phyloP scores from a whole-genome alignment of 441 rosid species.

The Eruca vesicaria region DNA sequence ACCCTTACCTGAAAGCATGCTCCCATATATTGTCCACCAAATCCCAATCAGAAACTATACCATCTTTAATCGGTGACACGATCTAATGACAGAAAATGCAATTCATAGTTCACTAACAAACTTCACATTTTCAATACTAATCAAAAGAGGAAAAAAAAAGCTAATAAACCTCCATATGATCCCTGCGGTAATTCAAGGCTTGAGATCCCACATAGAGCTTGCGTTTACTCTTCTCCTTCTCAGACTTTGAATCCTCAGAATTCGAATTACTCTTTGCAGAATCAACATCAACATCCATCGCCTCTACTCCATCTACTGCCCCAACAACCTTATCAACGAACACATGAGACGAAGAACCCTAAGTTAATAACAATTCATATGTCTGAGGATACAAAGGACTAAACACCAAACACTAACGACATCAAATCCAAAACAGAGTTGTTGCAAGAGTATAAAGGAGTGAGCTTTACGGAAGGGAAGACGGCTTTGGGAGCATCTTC shows the following conservation, averaged over 20 bases:
- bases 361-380: not conserved
- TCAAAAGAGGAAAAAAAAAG: conserved; percentile 11
- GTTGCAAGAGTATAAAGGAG: not conserved
- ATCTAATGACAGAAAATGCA: conserved; percentile 46
- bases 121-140: not conserved
- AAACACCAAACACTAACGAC: not conserved
- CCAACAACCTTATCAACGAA: conserved; percentile 88
- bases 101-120: not conserved
- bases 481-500: conserved; percentile 99
- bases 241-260: conserved; percentile 68
- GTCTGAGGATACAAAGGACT: not conserved
- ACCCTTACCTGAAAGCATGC: conserved; percentile 80
- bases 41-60: conserved; percentile 96
- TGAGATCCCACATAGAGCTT: conserved; percentile 92
- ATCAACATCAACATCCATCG: conserved; percentile 80
- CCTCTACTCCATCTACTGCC: conserved; percentile 56
- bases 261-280: conserved; percentile 40
- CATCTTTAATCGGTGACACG: conserved; percentile 84
- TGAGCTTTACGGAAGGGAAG: conserved; percentile 82
- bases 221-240: conserved; percentile 58
- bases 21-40: conserved; percentile 97
- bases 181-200: conserved; percentile 82
- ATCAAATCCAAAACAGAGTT: not conserved
- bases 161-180: conserved; percentile 86
- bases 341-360: conserved; percentile 28